Evolutionary conservation across 345 rosid species (phyloP).

Genomic region (Heritiera fomes): DNA sequence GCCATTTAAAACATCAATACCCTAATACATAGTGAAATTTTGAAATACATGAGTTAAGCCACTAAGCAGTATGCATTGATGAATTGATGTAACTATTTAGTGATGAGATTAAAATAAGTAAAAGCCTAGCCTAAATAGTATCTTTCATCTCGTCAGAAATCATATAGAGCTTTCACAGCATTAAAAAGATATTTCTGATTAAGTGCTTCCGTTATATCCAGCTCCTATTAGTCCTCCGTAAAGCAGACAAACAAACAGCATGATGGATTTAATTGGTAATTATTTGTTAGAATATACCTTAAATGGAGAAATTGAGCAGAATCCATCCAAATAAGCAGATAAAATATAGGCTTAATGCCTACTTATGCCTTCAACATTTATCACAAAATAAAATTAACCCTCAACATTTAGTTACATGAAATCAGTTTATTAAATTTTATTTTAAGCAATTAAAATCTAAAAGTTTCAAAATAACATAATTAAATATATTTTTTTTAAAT

Average conservation of each 20-base stretch:
- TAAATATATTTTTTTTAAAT: too few species aligned
- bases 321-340: background rate
- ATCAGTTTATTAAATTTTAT: too few species aligned
- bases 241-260: background rate
- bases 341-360: constrained; percentile 17
- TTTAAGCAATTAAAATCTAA: too few species aligned
- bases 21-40: constrained; percentile 36
- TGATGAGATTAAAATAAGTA: constrained; percentile 5
- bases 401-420: too few species aligned
- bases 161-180: background rate
- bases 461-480: too few species aligned
- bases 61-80: background rate
- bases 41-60: constrained; percentile 9
- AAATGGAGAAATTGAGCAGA: background rate
- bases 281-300: background rate
- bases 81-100: background rate
- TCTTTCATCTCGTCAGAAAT: background rate
- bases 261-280: background rate
- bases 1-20: constrained; percentile 88
- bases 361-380: too few species aligned
- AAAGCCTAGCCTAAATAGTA: background rate
- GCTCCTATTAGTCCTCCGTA: constrained; percentile 62
- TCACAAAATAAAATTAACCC: too few species aligned
- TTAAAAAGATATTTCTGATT: background rate
- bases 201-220: constrained; percentile 61